A percentile compares a stretch with the other conserved stretches of the same genome.
Conservation (phyloP, 2,329 filamentous ascomycete genomes). For the Diaporthe helianthi region DNA sequence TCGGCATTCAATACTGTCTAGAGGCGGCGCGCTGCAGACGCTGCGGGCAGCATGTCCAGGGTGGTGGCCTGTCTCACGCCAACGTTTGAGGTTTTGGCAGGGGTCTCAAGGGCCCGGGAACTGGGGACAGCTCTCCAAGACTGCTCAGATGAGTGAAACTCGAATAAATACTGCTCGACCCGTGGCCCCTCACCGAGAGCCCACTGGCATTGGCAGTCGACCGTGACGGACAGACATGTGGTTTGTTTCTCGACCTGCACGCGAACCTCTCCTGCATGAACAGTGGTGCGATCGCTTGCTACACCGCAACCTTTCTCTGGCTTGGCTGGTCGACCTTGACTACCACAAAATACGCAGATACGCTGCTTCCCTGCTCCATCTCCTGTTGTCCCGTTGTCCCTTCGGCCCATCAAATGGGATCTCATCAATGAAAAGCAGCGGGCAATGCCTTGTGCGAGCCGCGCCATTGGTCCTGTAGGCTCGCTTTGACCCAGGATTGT, state of each 20-base stretch:
- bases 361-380: not conserved
- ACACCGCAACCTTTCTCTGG: constrained; percentile 3
- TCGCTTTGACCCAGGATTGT: constrained; percentile 8
- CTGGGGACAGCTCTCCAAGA: constrained; percentile 4
- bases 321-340: no score
- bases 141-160: constrained; percentile 9
- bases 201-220: not conserved
- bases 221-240: not conserved
- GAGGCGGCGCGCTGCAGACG: constrained; percentile 7
- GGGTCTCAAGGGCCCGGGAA: constrained; percentile 19
- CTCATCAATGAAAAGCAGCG: not conserved
- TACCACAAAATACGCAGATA: no score
- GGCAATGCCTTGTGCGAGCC: not conserved
- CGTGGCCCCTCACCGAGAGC: constrained; percentile 1
- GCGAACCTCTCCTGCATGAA: constrained; percentile 25
- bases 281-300: constrained; percentile 3
- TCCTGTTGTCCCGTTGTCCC: constrained; percentile 14
- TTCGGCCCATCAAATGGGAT: constrained; percentile 5
- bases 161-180: constrained; percentile 5
- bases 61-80: constrained; percentile 17
- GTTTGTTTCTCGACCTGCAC: constrained; percentile 15
- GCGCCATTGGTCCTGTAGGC: not conserved
- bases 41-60: not conserved
- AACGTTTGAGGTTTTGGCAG: constrained; percentile 25
- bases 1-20: constrained; percentile 15